Percentiles rank a stretch among this genome's conserved stretches.
These are phyloP conservation scores for Rhodotorula sp. DNA, from an alignment of 1,284 basidiomycete genomes.

Conservation along the genomic window DNA sequence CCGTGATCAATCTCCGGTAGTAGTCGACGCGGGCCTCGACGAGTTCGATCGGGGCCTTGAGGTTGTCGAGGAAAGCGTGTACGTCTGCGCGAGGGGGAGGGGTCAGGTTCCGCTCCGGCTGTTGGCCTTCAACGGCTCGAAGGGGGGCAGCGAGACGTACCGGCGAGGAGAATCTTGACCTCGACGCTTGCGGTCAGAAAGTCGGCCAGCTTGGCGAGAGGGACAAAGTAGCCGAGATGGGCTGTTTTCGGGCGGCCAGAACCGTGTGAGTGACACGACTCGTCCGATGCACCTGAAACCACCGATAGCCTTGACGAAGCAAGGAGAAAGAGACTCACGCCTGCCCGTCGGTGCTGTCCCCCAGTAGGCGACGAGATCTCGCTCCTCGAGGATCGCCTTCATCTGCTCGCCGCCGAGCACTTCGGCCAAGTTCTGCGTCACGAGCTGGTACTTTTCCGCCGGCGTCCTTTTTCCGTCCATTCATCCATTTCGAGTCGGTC, in stretches of 20 bases:
- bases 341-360: slow-evolving; percentile 91
- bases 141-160: slow-evolving; percentile 52
- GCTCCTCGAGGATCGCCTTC: slow-evolving; percentile 76
- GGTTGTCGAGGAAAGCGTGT: slow-evolving; percentile 96
- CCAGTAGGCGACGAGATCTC: slow-evolving; percentile 62
- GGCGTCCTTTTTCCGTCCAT: slow-evolving; percentile 35
- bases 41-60: slow-evolving; percentile 94
- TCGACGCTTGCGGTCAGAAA: slow-evolving; percentile 86
- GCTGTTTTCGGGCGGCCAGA: slow-evolving; percentile 55
- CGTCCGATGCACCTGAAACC: not conserved
- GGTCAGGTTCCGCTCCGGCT: no score
- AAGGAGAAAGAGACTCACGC: slow-evolving; percentile 59
- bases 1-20: slow-evolving; percentile 77
- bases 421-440: slow-evolving; percentile 83
- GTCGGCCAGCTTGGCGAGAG: slow-evolving; percentile 84
- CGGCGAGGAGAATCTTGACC: slow-evolving; percentile 87
- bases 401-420: slow-evolving; percentile 82
- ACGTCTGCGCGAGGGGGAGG: slow-evolving; percentile 61
- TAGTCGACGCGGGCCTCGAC: slow-evolving; percentile 85
- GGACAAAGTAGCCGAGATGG: slow-evolving; percentile 95
- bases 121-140: no score
- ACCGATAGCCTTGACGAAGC: no score
- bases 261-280: not conserved
- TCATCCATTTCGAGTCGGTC: not conserved
- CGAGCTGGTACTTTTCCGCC: slow-evolving; percentile 74